Evolutionary conservation across 441 rosid genomes (phyloP).

Genomic region (Erodium trifolium): DNA sequence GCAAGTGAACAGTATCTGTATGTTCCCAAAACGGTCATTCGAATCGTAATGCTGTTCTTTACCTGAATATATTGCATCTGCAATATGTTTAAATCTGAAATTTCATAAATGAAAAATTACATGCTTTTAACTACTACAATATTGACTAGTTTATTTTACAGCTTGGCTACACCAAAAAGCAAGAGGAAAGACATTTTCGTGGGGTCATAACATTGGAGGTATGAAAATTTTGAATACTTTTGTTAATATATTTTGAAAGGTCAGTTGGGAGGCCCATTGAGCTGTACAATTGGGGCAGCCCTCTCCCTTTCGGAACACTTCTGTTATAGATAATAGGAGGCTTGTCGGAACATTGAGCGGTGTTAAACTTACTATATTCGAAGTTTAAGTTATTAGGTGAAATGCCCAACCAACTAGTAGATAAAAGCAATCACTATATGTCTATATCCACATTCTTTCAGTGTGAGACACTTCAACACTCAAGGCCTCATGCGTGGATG

Average conservation of each 20-base stretch:
- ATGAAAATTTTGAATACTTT: conserved; percentile 11
- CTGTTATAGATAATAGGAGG: no score
- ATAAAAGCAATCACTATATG: no score
- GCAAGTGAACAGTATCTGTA: background rate
- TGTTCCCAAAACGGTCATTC: background rate
- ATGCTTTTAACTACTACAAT: conserved; percentile 5
- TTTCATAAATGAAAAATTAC: background rate
- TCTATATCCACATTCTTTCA: conserved; percentile 7
- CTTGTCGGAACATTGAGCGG: no score
- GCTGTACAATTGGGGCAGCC: no score
- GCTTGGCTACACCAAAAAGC: conserved; percentile 97
- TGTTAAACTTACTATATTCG: no score
- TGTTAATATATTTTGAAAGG: background rate
- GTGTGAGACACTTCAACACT: no score
- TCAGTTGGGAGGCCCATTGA: no score
- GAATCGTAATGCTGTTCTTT: background rate
- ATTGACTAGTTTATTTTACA: conserved; percentile 26
- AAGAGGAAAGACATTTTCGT: conserved; percentile 89
- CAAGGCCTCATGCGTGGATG: no score
- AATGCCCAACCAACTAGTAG: no score
- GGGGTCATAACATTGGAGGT: conserved; percentile 96
- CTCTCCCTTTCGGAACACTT: no score
- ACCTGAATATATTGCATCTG: background rate
- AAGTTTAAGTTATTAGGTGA: no score
- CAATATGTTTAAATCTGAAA: background rate